Conservation (phyloP, 1,284 basidiomycete genomes). For the Agroathelia rolfsii region DNA sequence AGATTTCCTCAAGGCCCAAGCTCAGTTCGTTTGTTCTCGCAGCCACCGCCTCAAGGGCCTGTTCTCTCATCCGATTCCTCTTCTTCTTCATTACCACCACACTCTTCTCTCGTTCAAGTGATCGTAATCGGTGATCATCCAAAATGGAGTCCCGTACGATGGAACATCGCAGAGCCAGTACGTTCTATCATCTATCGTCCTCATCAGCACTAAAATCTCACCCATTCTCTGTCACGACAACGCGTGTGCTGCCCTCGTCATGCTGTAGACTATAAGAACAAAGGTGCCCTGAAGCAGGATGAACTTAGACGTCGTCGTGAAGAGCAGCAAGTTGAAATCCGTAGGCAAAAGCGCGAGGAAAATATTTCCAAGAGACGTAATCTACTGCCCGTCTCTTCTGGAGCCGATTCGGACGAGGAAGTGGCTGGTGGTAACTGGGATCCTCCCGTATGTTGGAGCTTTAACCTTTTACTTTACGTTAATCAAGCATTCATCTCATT, state of each 20-base stretch:
- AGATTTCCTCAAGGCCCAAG: no score
- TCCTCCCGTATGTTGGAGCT: conserved; percentile 63
- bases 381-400: conserved; percentile 66
- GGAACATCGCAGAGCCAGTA: conserved; percentile 58
- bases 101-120: conserved; percentile 21
- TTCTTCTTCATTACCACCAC: conserved; percentile 13
- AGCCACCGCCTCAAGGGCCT: no score
- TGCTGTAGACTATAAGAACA: conserved; percentile 65
- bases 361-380: conserved; percentile 95
- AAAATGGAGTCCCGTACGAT: conserved; percentile 49
- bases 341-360: conserved; percentile 92
- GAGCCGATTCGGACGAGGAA: conserved; percentile 82
- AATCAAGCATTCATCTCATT: conserved; percentile 10
- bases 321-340: conserved; percentile 96
- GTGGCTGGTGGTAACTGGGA: conserved; percentile 63
- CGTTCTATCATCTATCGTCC: conserved; percentile 15
- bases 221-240: conserved; percentile 5
- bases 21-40: no score
- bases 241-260: no score
- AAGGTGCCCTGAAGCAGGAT: conserved; percentile 76
- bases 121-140: conserved; percentile 8
- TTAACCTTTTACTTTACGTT: conserved; percentile 13
- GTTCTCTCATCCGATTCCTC: conserved; percentile 5
- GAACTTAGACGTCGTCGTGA: conserved; percentile 89
- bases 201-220: conserved; percentile 3